Conservation (phyloP, 345 rosid species). For the Rhizophora mangle region DNA sequence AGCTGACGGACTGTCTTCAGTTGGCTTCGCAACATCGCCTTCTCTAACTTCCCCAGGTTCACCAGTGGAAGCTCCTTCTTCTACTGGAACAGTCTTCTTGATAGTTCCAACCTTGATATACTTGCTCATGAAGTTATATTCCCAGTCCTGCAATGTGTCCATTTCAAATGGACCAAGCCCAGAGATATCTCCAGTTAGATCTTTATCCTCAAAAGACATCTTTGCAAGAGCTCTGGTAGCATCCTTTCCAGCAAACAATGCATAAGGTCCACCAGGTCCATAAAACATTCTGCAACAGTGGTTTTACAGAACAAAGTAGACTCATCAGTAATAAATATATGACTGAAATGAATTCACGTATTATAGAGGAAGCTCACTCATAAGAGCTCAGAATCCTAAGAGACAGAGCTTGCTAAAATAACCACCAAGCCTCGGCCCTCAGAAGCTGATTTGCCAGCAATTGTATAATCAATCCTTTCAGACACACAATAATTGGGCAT, state of each 20-base stretch:
- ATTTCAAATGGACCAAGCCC: conserved; percentile 94
- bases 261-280: conserved; percentile 98
- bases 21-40: conserved; percentile 32
- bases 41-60: conserved; percentile 47
- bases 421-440: not conserved
- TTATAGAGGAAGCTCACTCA: not conserved
- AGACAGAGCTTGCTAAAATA: not conserved
- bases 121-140: conserved; percentile 97
- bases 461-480: not conserved
- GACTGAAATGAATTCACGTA: too few species aligned
- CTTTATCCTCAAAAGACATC: conserved; percentile 96
- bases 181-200: conserved; percentile 84
- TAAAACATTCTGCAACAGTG: conserved; percentile 76
- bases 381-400: not conserved
- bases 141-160: conserved; percentile 99
- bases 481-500: not conserved
- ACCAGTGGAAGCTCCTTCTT: conserved; percentile 40
- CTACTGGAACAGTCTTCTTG: conserved; percentile 40
- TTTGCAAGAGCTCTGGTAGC: conserved; percentile 99
- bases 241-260: conserved; percentile 92
- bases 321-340: not conserved
- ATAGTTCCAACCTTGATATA: conserved; percentile 84
- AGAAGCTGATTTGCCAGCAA: not conserved
- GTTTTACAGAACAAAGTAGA: conserved; percentile 1
- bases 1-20: conserved; percentile 13